Conservation (phyloP, 2,329 filamentous ascomycete genomes). For the Chlorencoelia australis region DNA sequence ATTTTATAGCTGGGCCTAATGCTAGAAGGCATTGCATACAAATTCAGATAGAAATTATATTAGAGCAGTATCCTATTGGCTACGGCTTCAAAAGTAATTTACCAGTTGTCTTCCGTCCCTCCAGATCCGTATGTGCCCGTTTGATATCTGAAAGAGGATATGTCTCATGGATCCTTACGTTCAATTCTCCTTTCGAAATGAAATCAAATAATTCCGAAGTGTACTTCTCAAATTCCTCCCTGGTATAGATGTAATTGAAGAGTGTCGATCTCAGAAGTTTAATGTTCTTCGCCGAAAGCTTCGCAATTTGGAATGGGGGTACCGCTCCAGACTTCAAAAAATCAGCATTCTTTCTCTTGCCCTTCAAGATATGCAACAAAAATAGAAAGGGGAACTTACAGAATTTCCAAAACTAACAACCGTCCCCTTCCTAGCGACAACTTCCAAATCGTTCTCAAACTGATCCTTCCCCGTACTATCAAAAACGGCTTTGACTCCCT, state of each 20-base stretch:
- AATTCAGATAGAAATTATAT: too few species aligned
- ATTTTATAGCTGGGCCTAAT: neutral
- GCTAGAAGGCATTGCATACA: neutral
- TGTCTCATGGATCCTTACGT: conserved; percentile 63
- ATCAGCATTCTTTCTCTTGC: too few species aligned
- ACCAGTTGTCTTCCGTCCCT: conserved; percentile 72
- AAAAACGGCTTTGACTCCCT: conserved; percentile 70
- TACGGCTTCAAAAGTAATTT: conserved; percentile 64
- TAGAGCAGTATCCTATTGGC: too few species aligned
- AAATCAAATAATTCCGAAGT: conserved; percentile 63
- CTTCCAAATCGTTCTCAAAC: conserved; percentile 68
- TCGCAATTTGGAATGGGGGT: conserved; percentile 48
- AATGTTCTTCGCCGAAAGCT: conserved; percentile 63
- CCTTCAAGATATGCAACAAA: neutral
- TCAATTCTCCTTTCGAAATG: conserved; percentile 57
- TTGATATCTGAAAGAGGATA: conserved; percentile 67
- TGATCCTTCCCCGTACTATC: conserved; percentile 81
- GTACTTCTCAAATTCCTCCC: conserved; percentile 64
- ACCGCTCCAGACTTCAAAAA: conserved; percentile 43
- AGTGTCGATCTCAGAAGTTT: conserved; percentile 66
- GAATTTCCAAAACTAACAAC: conserved; percentile 77
- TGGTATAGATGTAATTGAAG: conserved; percentile 57
- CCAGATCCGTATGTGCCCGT: conserved; percentile 67
- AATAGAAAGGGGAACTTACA: conserved; percentile 32
- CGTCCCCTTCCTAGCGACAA: conserved; percentile 66